These are phyloP conservation scores for Poa annua DNA, from an alignment of 176 grass and related monocot genomes.

Conservation along the genomic window DNA sequence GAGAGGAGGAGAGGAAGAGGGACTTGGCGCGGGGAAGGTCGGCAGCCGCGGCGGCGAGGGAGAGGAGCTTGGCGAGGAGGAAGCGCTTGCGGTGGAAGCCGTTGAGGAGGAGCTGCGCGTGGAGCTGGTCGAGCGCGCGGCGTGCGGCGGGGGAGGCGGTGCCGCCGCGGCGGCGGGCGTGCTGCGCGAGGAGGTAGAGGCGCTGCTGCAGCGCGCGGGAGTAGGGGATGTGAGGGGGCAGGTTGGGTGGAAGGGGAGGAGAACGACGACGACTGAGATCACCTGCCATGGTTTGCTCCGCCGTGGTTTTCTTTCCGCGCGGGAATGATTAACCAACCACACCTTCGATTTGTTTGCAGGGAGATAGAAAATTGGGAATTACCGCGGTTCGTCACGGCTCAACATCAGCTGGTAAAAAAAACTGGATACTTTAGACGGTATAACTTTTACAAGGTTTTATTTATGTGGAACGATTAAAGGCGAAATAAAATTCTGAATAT, in stretches of 20 bases:
- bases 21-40: conserved; percentile 55
- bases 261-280: not conserved
- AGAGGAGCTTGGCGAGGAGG: conserved; percentile 70
- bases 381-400: no score
- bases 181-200: conserved; percentile 65
- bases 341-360: no score
- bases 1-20: conserved; percentile 43
- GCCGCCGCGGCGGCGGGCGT: conserved; percentile 35
- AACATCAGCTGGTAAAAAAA: no score
- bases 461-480: no score
- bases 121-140: conserved; percentile 57
- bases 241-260: not conserved
- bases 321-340: not conserved
- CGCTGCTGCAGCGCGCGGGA: conserved; percentile 72
- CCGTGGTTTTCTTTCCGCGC: not conserved
- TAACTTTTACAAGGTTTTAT: no score
- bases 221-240: conserved; percentile 46
- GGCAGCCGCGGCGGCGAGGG: conserved; percentile 46
- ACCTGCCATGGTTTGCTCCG: conserved; percentile 14
- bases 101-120: conserved; percentile 68
- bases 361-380: no score
- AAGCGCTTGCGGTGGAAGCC: conserved; percentile 69
- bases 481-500: no score
- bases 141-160: not conserved
- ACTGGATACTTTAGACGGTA: no score